Conservation (phyloP, 768 basidiomycete species). For the Xerocomellus intermedius region DNA sequence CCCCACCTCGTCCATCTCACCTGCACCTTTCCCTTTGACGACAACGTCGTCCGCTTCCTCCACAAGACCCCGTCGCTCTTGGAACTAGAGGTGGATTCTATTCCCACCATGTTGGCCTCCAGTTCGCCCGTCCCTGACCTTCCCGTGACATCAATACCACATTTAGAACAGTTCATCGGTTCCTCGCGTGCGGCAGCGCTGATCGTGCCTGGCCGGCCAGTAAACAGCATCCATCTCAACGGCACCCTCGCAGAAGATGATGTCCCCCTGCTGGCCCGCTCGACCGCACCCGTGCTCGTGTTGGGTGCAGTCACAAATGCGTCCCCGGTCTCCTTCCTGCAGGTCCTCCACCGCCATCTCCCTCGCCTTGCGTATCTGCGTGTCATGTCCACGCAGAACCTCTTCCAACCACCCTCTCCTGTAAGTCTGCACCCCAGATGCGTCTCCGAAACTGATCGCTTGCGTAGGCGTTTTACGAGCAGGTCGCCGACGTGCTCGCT, state of each 20-base stretch:
- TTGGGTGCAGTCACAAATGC: constrained; percentile 60
- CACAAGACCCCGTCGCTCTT: constrained; percentile 50
- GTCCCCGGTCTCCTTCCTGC: constrained; percentile 56
- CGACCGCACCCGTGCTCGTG: constrained; percentile 51
- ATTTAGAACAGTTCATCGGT: constrained; percentile 59
- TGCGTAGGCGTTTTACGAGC: constrained; percentile 57
- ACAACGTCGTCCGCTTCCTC: constrained; percentile 59
- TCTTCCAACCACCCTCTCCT: constrained; percentile 48
- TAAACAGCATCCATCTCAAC: constrained; percentile 60
- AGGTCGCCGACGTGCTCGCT: constrained; percentile 56
- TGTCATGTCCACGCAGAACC: constrained; percentile 55
- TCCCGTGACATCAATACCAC: constrained; percentile 37
- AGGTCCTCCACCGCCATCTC: constrained; percentile 53
- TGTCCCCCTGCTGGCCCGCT: constrained; percentile 47
- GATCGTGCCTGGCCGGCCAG: constrained; percentile 65
- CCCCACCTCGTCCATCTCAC: constrained; percentile 54
- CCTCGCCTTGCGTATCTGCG: constrained; percentile 64
- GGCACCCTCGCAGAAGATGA: constrained; percentile 58
- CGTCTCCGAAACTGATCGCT: constrained; percentile 4
- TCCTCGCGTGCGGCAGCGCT: constrained; percentile 52
- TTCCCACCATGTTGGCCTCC: constrained; percentile 31
- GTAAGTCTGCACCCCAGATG: constrained; percentile 29
- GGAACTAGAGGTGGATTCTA: constrained; percentile 52
- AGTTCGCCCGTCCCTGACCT: constrained; percentile 23
- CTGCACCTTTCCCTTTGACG: constrained; percentile 61